Evolutionary conservation across 345 rosid species (phyloP).

Genomic region (Sonneratia caseolaris): DNA sequence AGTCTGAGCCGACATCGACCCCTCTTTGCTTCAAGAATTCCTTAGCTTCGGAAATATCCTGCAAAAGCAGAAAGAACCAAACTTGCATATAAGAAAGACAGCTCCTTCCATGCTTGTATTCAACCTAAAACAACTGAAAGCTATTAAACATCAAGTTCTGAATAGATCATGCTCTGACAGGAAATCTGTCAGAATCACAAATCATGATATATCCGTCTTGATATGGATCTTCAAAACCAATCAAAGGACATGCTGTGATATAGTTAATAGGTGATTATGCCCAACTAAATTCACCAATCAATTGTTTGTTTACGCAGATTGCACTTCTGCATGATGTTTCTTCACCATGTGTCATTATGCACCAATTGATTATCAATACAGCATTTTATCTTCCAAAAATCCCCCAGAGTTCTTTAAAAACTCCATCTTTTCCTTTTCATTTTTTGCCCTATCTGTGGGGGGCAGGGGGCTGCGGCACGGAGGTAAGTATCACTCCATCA

Average conservation of each 20-base stretch:
- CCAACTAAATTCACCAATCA: background rate
- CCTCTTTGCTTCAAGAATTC: constrained; percentile 54
- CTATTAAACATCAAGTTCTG: background rate
- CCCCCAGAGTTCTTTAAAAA: too few species aligned
- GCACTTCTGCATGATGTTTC: background rate
- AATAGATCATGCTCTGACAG: background rate
- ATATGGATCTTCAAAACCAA: background rate
- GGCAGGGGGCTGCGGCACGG: too few species aligned
- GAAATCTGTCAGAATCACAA: background rate
- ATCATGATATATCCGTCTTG: background rate
- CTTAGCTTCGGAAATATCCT: constrained; percentile 80
- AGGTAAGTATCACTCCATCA: too few species aligned
- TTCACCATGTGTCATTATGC: background rate
- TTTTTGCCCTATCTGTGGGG: too few species aligned
- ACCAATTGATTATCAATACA: background rate
- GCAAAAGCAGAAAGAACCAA: constrained; percentile 4
- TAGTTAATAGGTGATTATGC: background rate
- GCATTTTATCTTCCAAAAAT: background rate
- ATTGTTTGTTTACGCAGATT: background rate
- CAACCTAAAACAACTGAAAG: background rate
- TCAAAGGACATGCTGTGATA: background rate
- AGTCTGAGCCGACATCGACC: constrained; percentile 47
- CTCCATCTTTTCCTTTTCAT: too few species aligned
- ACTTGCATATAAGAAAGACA: background rate
- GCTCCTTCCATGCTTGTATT: background rate